A percentile compares a stretch with the other conserved stretches of the same genome.
Conservation (phyloP, 2,329 filamentous ascomycete species). For the Parafenestella ontariensis region DNA sequence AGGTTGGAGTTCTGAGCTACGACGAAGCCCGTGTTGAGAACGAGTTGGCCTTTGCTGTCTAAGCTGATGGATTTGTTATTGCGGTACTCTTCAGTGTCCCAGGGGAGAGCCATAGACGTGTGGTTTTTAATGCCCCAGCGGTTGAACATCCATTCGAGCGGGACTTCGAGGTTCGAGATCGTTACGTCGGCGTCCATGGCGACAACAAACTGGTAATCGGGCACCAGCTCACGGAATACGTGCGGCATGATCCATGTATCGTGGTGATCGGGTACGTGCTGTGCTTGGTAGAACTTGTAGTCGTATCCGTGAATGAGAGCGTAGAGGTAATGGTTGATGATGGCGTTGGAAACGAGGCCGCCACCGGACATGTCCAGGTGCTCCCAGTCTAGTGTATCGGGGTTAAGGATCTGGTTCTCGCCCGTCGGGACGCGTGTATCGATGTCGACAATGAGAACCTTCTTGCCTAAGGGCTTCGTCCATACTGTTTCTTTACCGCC, state of each 20-base stretch:
- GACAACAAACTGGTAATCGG: slow-evolving; percentile 53
- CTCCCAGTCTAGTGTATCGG: slow-evolving; percentile 29
- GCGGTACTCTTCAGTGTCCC: slow-evolving; percentile 37
- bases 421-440: slow-evolving; percentile 36
- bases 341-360: slow-evolving; percentile 28
- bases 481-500: slow-evolving; percentile 20
- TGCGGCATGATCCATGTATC: slow-evolving; percentile 56
- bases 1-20: slow-evolving; percentile 42
- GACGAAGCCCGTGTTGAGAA: slow-evolving; percentile 52
- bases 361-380: slow-evolving; percentile 29
- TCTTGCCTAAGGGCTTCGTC: slow-evolving; percentile 29
- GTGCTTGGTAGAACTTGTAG: slow-evolving; percentile 53
- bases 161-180: slow-evolving; percentile 53
- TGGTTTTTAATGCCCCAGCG: slow-evolving; percentile 53
- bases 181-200: slow-evolving; percentile 56
- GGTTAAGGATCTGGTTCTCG: slow-evolving; percentile 30
- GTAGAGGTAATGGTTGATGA: slow-evolving; percentile 25
- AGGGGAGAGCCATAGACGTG: slow-evolving; percentile 52
- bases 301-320: slow-evolving; percentile 56
- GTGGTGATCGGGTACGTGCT: slow-evolving; percentile 43
- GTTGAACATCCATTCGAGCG: slow-evolving; percentile 59
- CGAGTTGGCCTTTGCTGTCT: slow-evolving; percentile 45
- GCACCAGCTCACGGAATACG: slow-evolving; percentile 49
- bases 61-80: slow-evolving; percentile 30
- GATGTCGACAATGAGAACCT: slow-evolving; percentile 40